These are phyloP conservation scores for Candida maesae DNA, from an alignment of 805 yeast genomes.

Conservation along the genomic window DNA sequence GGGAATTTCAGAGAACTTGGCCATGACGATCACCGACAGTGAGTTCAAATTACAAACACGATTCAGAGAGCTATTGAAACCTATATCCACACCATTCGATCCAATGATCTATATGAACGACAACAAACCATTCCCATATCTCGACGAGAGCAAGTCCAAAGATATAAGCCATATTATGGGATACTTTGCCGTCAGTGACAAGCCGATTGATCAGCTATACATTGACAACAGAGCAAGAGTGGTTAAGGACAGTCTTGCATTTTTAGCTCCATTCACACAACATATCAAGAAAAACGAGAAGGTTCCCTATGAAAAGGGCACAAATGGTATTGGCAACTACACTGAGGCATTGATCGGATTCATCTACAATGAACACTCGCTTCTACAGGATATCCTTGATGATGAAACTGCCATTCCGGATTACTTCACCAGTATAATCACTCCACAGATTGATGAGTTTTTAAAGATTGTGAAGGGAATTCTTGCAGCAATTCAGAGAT, in stretches of 20 bases:
- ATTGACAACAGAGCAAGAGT: conserved; percentile 39
- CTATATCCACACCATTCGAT: conserved; percentile 40
- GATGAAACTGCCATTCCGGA: conserved; percentile 28
- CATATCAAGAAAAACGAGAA: conserved; percentile 35
- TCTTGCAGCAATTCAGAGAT: conserved; percentile 36
- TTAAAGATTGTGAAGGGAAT: conserved; percentile 36
- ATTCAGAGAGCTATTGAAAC: conserved; percentile 42
- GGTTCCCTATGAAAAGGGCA: conserved; percentile 57
- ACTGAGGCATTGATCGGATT: conserved; percentile 48
- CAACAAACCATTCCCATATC: conserved; percentile 39
- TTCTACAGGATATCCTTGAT: conserved; percentile 41
- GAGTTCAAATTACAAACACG: conserved; percentile 50
- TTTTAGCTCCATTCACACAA: conserved; percentile 43
- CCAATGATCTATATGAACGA: conserved; percentile 39
- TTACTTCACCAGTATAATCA: conserved; percentile 32
- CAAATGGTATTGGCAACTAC: conserved; percentile 53
- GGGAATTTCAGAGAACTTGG: conserved; percentile 62
- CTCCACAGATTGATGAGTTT: conserved; percentile 36
- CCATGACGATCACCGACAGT: conserved; percentile 50
- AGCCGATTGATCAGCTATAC: conserved; percentile 32
- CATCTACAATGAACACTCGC: conserved; percentile 46
- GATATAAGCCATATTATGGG: conserved; percentile 41
- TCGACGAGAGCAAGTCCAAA: conserved; percentile 32
- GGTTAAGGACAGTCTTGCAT: conserved; percentile 41
- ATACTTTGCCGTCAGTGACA: conserved; percentile 39